A percentile compares a stretch with the other conserved stretches of the same genome.
Conservation (phyloP, 495 filamentous ascomycete species). For the Cudoniella acicularis region DNA sequence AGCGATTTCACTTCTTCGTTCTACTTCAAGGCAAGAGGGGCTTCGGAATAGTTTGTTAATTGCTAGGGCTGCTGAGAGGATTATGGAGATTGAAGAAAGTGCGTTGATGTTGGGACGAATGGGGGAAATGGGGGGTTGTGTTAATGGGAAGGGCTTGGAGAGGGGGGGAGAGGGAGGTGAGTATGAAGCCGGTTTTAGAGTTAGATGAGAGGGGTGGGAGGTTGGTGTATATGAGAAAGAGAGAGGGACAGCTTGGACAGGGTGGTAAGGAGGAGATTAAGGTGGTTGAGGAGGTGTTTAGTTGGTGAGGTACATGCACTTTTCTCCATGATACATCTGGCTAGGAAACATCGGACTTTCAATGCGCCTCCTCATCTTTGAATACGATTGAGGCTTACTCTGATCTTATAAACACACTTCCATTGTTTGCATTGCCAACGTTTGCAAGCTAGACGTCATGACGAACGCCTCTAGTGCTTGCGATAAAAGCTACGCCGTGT, state of each 20-base stretch:
- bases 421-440: not conserved
- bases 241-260: no score
- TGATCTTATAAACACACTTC: not conserved
- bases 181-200: not conserved
- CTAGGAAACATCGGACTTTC: not conserved
- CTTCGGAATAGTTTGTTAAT: constrained; percentile 14
- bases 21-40: constrained; percentile 10
- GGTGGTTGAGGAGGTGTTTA: not conserved
- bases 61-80: constrained; percentile 12
- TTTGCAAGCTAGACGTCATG: not conserved
- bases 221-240: not conserved
- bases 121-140: not conserved
- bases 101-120: not conserved
- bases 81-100: constrained; percentile 15
- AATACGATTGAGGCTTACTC: not conserved
- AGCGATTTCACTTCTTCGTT: constrained; percentile 11
- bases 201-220: not conserved
- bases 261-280: not conserved
- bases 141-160: no score
- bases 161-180: no score
- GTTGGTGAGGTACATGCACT: constrained; percentile 1
- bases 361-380: not conserved
- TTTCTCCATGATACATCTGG: not conserved
- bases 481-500: no score
- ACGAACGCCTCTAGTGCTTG: no score